Evolutionary conservation across 2,329 filamentous ascomycete genomes (phyloP), one percentile per base, ranked within the genome.

Genomic region (Akanthomyces dipterigenus): DNA sequence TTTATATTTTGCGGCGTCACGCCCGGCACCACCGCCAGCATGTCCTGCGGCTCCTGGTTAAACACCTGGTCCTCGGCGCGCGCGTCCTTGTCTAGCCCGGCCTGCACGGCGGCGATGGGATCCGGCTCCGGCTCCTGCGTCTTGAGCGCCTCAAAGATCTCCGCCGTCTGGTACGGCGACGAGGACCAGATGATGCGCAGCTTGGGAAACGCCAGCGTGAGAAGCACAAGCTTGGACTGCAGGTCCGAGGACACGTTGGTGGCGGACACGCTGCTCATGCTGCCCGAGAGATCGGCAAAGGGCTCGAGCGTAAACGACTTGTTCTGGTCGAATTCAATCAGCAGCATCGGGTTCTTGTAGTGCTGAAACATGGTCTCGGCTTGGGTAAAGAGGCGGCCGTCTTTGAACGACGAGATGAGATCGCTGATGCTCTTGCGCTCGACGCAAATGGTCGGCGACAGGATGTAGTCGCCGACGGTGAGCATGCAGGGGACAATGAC

Each of bases 261-360:
- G 0, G 88, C 82, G 58, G 86, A 85, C 54, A 89, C 82, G 64
- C 88, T 84, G 61, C 78, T 81, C 11, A 87, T 73, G 60, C 82
- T 85, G n/a, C 84, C 80, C 9, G 82, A 81, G 58, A 88, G 69
- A 74, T 89, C 87, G 54, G 88, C 87, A 68, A 91, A 83, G 0
- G 89, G 89, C 72, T 93, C 95, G 18, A 99, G 86, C 0, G 93
- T 98, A 74, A 99, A 99, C 4, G 91, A 93, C 73, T 96, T 97
- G 77, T 96, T 93, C 71, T 96, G 90, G 72, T 97, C 93, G 73
- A 99, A 99, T 74, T 99, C 95, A 70, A 99, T 98, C 49, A 99
- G 84, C 7, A 99, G 85, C 84, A 98, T 90, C 0, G 92, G 89
- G 66, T 77, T 87, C 70, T 89, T 89, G 83, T 99, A 99, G 76